Base-by-base conservation (phyloP, 1,284 basidiomycete genomes). In the Melampsora larici-populina region DNA sequence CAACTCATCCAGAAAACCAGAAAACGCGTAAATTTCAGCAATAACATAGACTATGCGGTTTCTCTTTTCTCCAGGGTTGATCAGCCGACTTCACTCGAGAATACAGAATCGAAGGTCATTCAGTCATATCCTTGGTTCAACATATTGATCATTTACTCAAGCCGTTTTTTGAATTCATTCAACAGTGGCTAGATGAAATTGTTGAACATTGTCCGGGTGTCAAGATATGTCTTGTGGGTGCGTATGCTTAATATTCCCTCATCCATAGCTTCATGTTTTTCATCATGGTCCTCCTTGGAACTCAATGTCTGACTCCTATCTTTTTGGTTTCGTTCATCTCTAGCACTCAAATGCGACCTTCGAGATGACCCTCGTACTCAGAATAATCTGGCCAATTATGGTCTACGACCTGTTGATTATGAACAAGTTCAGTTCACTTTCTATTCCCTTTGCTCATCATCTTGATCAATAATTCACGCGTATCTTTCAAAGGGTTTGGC, bases 271-370 rank as follows among this genome's bases (percentile, higher is more conserved):
- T 5, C 36, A 13, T 65, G 11, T 43, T 11, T 13, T 43, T 43
- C 6, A 43, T 43, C 40, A 43, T 43, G 51, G 17, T 26, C 8
- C 15, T 33, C 26, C 24, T n/a, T 40, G 46, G 13, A 26, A 21
- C 7, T 9, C 24, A 43, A 7, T 29, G 48, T 43, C 36, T 40
- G 26, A 51, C 9, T 18, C 63, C 60, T 31, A 43, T 43, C 24
- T 58, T 58, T 31, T 58, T 55, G n/a, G 33, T 64, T 26, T 46
- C 17, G 36, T 70, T 79, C 70, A 26, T 62, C 66, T 46, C 9
- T 43, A 94, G 94, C 95, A 2, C 87, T 96, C 66, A 98, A 98
- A 86, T 98, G 95, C 82, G 95, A 98, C 84, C 87, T 97, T 48
- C 87, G 95, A 78, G 92, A 94, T 78, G 92, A 97, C 81, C 86